A percentile compares a stretch with the other conserved stretches of the same genome.
phyloP scores from a whole-genome alignment of 164 flowering plant species.

The Warburgia ugandensis region DNA sequence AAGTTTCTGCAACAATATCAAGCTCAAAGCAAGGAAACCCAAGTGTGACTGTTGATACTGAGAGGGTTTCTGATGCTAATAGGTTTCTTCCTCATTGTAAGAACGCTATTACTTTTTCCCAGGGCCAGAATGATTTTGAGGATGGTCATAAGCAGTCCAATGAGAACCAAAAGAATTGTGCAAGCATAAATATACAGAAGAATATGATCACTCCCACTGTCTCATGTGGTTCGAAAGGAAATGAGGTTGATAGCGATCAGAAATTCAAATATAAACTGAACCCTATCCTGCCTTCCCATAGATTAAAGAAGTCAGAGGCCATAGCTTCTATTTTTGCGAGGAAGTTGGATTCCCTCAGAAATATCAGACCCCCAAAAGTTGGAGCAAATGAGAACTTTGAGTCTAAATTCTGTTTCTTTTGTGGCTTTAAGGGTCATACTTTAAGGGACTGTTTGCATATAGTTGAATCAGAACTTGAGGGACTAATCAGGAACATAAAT shows the following conservation, averaged over 20 bases:
- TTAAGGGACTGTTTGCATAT: conserved; percentile 47
- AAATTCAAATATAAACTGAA: conserved; percentile 17
- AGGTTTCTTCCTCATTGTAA: conserved; percentile 14
- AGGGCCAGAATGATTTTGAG: conserved; percentile 16
- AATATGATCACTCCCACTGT: conserved; percentile 13
- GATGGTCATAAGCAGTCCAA: conserved; percentile 10
- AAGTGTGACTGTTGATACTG: conserved; percentile 2
- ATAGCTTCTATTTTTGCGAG: conserved; percentile 67
- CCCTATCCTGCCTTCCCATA: conserved; percentile 23
- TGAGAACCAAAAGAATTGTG: conserved; percentile 13
- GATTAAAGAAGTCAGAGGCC: conserved; percentile 40
- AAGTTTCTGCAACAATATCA: conserved; percentile 15
- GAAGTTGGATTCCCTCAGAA: conserved; percentile 62
- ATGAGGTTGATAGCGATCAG: conserved; percentile 15
- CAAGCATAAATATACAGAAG: conserved; percentile 12
- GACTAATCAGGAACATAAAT: conserved; percentile 32
- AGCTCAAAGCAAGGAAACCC: conserved; percentile 16
- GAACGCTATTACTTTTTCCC: conserved; percentile 12
- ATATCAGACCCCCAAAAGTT: conserved; percentile 32
- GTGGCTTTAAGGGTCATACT: conserved; percentile 62
- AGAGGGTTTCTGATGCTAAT: conserved; percentile 13
- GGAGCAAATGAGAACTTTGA: conserved; percentile 10
- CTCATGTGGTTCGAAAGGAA: conserved; percentile 20
- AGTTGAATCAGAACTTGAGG: conserved; percentile 39
- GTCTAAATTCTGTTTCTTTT: conserved; percentile 43